A percentile compares a stretch with the other conserved stretches of the same genome.
phyloP scores from a whole-genome alignment of 2,329 filamentous ascomycete genomes.

The Colletotrichum agaves region DNA sequence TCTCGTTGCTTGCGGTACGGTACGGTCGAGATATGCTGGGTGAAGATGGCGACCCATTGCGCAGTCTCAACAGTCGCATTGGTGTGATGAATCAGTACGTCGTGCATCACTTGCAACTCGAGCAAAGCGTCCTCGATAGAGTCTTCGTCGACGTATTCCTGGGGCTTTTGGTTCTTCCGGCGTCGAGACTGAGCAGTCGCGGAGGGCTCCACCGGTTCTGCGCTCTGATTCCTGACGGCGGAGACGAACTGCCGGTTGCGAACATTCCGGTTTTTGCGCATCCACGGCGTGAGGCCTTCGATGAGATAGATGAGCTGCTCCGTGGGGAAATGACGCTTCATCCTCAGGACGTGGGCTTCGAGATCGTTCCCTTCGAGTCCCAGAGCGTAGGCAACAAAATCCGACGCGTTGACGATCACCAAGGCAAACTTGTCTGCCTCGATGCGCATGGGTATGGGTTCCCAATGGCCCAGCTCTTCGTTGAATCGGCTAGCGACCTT shows the following conservation, averaged over 20 bases:
- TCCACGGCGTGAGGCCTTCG: slow-evolving; percentile 74
- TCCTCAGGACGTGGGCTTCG: slow-evolving; percentile 65
- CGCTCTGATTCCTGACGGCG: slow-evolving; percentile 64
- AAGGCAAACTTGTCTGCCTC: slow-evolving; percentile 70
- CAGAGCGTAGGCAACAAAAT: slow-evolving; percentile 72
- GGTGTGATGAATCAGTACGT: slow-evolving; percentile 77
- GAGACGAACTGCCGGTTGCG: slow-evolving; percentile 76
- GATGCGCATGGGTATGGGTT: slow-evolving; percentile 65
- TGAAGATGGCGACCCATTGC: slow-evolving; percentile 78
- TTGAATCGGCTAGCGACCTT: slow-evolving; percentile 74
- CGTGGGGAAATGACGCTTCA: slow-evolving; percentile 64
- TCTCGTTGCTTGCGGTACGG: slow-evolving; percentile 73
- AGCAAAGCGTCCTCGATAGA: slow-evolving; percentile 77
- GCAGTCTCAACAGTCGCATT: slow-evolving; percentile 70
- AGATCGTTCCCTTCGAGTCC: slow-evolving; percentile 60
- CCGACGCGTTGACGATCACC: slow-evolving; percentile 69
- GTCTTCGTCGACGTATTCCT: slow-evolving; percentile 72
- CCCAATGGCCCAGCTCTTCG: slow-evolving; percentile 70
- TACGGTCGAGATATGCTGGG: slow-evolving; percentile 80
- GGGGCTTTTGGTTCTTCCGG: slow-evolving; percentile 53
- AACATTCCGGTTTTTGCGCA: slow-evolving; percentile 74
- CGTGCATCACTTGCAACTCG: slow-evolving; percentile 74
- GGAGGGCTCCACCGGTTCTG: slow-evolving; percentile 40
- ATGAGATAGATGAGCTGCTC: slow-evolving; percentile 75
- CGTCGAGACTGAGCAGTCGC: slow-evolving; percentile 44